A percentile compares a stretch with the other conserved stretches of the same genome.
Conservation (phyloP, 164 flowering plant genomes). For the Nymphaea thermarum region DNA sequence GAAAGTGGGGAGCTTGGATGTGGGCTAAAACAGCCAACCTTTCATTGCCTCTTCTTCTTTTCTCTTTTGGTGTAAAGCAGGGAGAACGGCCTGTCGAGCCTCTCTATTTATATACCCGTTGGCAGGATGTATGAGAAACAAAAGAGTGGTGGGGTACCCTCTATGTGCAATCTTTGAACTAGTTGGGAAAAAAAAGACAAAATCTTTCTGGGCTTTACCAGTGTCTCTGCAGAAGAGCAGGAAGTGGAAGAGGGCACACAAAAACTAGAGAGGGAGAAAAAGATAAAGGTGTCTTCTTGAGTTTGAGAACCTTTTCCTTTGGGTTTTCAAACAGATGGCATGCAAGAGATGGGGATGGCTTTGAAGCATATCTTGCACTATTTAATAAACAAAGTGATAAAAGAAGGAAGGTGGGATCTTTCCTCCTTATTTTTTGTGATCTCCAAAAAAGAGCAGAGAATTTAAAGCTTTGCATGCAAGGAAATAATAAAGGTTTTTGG, state of each 20-base stretch:
- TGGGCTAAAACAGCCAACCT: background rate
- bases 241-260: background rate
- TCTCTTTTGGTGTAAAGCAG: background rate
- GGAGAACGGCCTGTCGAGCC: background rate
- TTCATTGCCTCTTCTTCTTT: background rate
- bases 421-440: background rate
- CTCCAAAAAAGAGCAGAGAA: background rate
- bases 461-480: background rate
- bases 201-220: background rate
- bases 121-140: background rate
- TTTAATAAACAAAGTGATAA: background rate
- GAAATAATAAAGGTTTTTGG: background rate
- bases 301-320: background rate
- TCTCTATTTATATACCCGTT: background rate
- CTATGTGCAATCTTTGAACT: background rate
- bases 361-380: background rate
- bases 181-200: background rate
- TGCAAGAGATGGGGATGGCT: background rate
- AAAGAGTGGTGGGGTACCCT: background rate
- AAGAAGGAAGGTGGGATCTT: background rate
- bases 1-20: background rate
- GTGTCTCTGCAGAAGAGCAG: background rate
- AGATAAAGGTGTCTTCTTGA: background rate
- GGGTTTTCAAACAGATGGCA: slow-evolving; percentile 1
- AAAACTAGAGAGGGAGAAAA: background rate